phyloP scores from a whole-genome alignment of 1,284 basidiomycete genomes.

The Neonothopanus nambi region DNA sequence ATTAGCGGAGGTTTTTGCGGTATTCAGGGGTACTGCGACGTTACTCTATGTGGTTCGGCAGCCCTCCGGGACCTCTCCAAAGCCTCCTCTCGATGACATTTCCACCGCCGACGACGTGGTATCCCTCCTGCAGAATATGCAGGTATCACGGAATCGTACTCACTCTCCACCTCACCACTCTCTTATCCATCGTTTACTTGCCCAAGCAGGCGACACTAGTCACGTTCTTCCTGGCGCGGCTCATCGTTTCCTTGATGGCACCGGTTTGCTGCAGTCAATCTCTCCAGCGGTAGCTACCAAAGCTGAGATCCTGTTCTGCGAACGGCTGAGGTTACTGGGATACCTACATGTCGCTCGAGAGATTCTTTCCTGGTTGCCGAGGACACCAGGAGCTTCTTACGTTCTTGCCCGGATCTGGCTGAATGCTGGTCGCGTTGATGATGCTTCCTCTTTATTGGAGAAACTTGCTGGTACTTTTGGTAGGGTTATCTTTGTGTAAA shows the following conservation, averaged over 20 bases:
- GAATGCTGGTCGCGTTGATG: slow-evolving; percentile 70
- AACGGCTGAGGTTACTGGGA: slow-evolving; percentile 65
- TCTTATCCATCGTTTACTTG: slow-evolving; percentile 68
- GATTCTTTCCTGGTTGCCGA: slow-evolving; percentile 72
- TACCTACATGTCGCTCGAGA: slow-evolving; percentile 65
- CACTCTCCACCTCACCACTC: slow-evolving; percentile 61
- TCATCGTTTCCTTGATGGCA: slow-evolving; percentile 66
- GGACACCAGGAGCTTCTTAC: slow-evolving; percentile 75
- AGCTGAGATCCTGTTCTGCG: slow-evolving; percentile 72
- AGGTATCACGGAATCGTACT: slow-evolving; percentile 55
- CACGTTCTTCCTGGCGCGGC: slow-evolving; percentile 55
- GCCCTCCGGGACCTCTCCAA: slow-evolving; percentile 49
- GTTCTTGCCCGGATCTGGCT: slow-evolving; percentile 71
- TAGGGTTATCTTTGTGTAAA: slow-evolving; percentile 39
- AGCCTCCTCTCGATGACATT: slow-evolving; percentile 31
- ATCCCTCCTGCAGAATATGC: slow-evolving; percentile 66
- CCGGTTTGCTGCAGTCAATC: slow-evolving; percentile 63
- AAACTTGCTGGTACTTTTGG: slow-evolving; percentile 79
- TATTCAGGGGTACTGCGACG: slow-evolving; percentile 75
- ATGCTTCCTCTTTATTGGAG: slow-evolving; percentile 72
- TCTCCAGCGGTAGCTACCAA: slow-evolving; percentile 64
- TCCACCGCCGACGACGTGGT: slow-evolving; percentile 62
- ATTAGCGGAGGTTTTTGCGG: slow-evolving; percentile 72
- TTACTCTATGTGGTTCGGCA: slow-evolving; percentile 60
- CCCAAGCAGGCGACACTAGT: slow-evolving; percentile 43